Conservation (phyloP, 352 stramenopile species). For the Pythium brachiatum region DNA sequence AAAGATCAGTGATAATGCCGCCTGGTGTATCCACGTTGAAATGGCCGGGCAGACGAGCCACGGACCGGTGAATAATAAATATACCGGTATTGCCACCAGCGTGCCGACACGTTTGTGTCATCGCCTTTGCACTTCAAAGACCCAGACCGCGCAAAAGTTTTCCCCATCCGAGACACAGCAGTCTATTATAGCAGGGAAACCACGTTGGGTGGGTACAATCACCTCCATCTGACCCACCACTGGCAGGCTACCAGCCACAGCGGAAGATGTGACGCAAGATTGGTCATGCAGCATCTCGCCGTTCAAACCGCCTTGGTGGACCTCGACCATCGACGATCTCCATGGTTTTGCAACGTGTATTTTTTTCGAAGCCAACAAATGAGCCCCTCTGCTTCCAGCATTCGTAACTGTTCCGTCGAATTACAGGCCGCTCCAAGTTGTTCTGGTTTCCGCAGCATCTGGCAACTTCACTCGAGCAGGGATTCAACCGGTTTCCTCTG, state of each 20-base stretch:
- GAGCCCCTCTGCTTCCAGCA: not conserved
- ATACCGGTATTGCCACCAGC: conserved; percentile 3
- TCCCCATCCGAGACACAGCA: not conserved
- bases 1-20: conserved; percentile 9
- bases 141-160: conserved; percentile 13
- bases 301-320: no score
- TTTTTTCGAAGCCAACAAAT: conserved; percentile 19
- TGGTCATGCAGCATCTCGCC: no score
- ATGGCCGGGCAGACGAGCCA: conserved; percentile 3
- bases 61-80: not conserved
- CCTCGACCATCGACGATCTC: no score
- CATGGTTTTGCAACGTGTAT: not conserved
- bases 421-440: conserved; percentile 2
- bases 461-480: conserved; percentile 2
- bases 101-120: conserved; percentile 17
- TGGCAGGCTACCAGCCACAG: no score
- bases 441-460: conserved; percentile 27
- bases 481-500: not conserved
- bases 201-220: no score
- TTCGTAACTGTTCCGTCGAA: conserved; percentile 14
- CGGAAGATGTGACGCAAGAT: conserved; percentile 13
- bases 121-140: conserved; percentile 23
- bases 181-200: no score
- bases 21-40: conserved; percentile 2
- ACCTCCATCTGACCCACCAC: no score